These are phyloP conservation scores for Fusarium sororula DNA, from an alignment of 2,329 filamentous ascomycete genomes.

Conservation along the genomic window DNA sequence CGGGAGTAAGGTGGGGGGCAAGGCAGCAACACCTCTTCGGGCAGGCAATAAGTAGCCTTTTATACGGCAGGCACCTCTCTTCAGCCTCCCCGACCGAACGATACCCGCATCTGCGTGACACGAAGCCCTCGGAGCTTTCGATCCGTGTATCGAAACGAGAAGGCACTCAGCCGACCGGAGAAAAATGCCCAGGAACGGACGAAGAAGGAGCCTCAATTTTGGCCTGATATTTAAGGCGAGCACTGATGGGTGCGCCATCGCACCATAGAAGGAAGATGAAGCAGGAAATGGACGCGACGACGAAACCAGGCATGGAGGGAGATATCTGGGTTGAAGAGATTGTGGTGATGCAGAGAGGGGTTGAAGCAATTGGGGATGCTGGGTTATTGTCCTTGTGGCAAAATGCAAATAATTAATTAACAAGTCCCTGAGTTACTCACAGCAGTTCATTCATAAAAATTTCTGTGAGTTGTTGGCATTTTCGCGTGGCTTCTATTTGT, in stretches of 20 bases:
- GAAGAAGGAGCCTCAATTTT: background rate
- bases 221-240: background rate
- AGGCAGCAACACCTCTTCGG: background rate
- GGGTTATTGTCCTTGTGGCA: background rate
- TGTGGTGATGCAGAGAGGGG: background rate
- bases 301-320: background rate
- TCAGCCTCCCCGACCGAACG: background rate
- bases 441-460: accelerated
- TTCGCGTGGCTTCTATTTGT: background rate
- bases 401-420: background rate
- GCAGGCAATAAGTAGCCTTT: background rate
- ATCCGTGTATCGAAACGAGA: background rate
- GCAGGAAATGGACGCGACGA: background rate
- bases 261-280: background rate
- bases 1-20: accelerated
- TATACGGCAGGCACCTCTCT: background rate
- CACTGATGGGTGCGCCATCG: background rate
- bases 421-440: background rate
- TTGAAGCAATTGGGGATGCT: background rate
- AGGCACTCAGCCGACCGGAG: background rate
- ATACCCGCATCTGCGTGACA: background rate
- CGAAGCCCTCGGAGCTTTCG: background rate
- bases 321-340: background rate
- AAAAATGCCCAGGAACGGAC: background rate
- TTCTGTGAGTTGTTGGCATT: background rate